Evolutionary conservation across 225 moss, liverwort and hornwort species (phyloP), one percentile per base, ranked within the genome.

Genomic region (Marchantia paleacea): DNA sequence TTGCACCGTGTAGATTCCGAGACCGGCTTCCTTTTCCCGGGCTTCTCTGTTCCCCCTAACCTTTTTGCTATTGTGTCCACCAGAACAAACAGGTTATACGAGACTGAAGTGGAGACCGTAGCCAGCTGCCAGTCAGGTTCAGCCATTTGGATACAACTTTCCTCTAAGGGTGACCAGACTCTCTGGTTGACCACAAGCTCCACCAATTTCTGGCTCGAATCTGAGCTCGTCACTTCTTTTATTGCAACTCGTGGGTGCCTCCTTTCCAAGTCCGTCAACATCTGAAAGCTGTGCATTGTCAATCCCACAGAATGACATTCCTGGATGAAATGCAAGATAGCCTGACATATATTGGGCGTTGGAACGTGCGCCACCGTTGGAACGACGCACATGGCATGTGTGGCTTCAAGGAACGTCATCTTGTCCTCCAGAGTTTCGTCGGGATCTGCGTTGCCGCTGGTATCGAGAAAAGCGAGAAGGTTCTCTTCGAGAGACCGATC

Each of bases 121-220:
- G 68, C 8, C 16, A 7, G 52, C 75, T 20, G 51, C 67, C 49
- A 47, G 30, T 72, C 66, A 47, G 31, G 14, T 47, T 7, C 53
- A 47, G 8, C 26, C 8, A 31, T 18, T 3, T 79, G 54, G 14
- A 67, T 49, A 60, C 77, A 58, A 16, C 51, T 61, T 19, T 81
- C 49, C 39, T 86, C 83, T 22, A 83, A 50, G 11, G 83, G 86
- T 47, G 86, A 86, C 86, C 86, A 86, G 26, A 86, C 74, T 77
- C 83, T 86, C 12, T 26, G 8, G 16, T 78, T 26, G 52, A 67
- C 52, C 7, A 78, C 63, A 15, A 83, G 69, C 63, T 55, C 75
- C 30, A 25, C 22, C 10, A 62, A 19, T 49, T 39, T 75, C 22
- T 29, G 13, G 26, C 48, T 68, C 48, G 78, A 22, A 48, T 66